These are phyloP conservation scores for Boletus tylopilopsis DNA, from an alignment of 768 basidiomycete species.

Conservation along the genomic window DNA sequence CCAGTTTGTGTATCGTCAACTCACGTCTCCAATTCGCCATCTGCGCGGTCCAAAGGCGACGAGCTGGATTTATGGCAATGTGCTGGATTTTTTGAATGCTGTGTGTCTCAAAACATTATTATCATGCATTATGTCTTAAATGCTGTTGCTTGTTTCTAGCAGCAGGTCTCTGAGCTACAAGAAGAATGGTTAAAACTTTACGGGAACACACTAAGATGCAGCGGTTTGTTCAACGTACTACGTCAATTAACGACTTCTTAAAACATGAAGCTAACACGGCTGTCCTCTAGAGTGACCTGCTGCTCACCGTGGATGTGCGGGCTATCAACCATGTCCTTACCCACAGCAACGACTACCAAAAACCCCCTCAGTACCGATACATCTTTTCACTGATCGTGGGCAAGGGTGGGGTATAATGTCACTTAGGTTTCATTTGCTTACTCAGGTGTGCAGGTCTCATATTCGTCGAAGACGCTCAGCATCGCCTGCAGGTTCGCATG, in stretches of 20 bases:
- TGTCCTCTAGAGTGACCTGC: conserved; percentile 29
- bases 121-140: no score
- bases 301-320: conserved; percentile 58
- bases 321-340: conserved; percentile 59
- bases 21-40: conserved; percentile 41
- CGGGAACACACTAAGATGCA: conserved; percentile 12
- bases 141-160: no score
- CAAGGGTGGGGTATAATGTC: neutral
- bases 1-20: conserved; percentile 28
- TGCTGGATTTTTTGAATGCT: conserved; percentile 41
- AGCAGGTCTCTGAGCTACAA: no score
- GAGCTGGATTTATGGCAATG: conserved; percentile 48
- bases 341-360: conserved; percentile 52
- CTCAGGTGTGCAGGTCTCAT: conserved; percentile 39
- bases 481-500: no score
- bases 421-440: neutral
- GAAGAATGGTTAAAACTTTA: conserved; percentile 16
- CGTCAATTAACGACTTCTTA: no score
- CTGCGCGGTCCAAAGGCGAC: conserved; percentile 44
- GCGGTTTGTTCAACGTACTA: conserved; percentile 10
- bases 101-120: no score
- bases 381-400: neutral
- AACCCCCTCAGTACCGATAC: conserved; percentile 19
- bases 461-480: no score
- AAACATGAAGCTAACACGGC: neutral